Evolutionary conservation across 2,329 filamentous ascomycete genomes (phyloP), one percentile per base, ranked within the genome.

Genomic region (Colletotrichum sp.): DNA sequence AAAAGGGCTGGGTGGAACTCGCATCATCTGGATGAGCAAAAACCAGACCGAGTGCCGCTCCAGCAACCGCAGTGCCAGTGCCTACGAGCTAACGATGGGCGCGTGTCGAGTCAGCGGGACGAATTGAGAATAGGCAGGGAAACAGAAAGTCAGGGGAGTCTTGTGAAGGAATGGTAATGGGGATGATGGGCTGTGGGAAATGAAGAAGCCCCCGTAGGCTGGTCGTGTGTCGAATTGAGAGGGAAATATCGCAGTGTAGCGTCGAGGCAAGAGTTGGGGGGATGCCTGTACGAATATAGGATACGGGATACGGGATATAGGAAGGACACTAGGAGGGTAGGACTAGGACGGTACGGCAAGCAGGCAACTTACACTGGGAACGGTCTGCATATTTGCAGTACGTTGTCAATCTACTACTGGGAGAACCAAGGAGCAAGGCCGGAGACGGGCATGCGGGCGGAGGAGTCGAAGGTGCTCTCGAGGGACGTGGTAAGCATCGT

Each of bases 51-150:
- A 87, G 88, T 83, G 90, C 87, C 79, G 90, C 90, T 81, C 90
- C 90, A 84, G 90, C 91, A 82, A 92, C 89, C 79, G 90, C 90
- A 84, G 90, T 90, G 83, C 91, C 90, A 79, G 90, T 89, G 84
- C 90, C 91, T 84, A 92, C 89, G 80, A 92, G 90, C 91, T 92
- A 72, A 77, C 3, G n/a, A 52, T 62, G 71, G 30, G 36, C 69
- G 61, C 36, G 49, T 65, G 49, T 65, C 52, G 52, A 71, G 71
- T 77, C 75, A 77, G 75, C 71, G 22, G n/a, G 57, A 49, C 52
- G 70, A 52, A 55, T 72, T 75, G 27, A 55, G n/a, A 52, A 52
- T 52, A 66, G 16, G 25, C 49, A 63, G 39, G 39, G 4, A 77
- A 69, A 66, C 74, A 72, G n/a, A 52, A 52, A 52, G 44, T 62